Base-by-base conservation (phyloP, 78 protist genomes). In the Dictyostelium firmibasis region DNA sequence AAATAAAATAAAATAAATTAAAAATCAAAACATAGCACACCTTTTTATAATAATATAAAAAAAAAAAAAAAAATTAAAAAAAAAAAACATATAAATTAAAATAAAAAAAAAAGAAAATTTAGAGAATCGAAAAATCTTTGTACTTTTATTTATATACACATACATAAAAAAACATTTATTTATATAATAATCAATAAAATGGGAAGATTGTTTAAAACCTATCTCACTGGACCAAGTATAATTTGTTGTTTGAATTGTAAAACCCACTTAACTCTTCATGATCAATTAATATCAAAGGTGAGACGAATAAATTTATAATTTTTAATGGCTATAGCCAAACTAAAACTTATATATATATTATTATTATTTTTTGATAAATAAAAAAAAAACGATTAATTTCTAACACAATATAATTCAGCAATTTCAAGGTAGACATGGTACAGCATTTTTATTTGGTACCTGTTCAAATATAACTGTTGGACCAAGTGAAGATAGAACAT, bases 381-480 rank as follows among this genome's bases (percentile, higher is more conserved):
- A 29, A 4, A 6, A 13, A 81, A 81, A 25, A 38, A 27, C 27
- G 14, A 53, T 60, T 8, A 60, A 60, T 1, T 25, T 64, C 16
- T 16, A 23, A 25, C 1, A 25, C 25, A 1, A n/a, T 25, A 25
- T 9, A 64, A 64, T 11, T 29, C 3, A 86, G 84, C 76, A 20
- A 20, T 89, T 89, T 33, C 78, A 78, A 81, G 94, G 94, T 41
- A 33, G 86, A 31, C 84, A 89, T 89, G 94, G 94, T 31, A n/a
- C 85, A 10, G 94, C 86, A 4, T 89, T 67, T 69, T 64, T 89
- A 14, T 79, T 89, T 89, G 86, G 72, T 10, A 85, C 70, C 27
- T 89, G 94, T 81, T 78, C 82, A 89, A 89, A 89, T 89, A 78
- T 89, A 43, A 44, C 57, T 6, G 94, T 89, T 10, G 94, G 94